phyloP scores from a whole-genome alignment of 176 grass and related monocot species.

The Oryza meridionalis region DNA sequence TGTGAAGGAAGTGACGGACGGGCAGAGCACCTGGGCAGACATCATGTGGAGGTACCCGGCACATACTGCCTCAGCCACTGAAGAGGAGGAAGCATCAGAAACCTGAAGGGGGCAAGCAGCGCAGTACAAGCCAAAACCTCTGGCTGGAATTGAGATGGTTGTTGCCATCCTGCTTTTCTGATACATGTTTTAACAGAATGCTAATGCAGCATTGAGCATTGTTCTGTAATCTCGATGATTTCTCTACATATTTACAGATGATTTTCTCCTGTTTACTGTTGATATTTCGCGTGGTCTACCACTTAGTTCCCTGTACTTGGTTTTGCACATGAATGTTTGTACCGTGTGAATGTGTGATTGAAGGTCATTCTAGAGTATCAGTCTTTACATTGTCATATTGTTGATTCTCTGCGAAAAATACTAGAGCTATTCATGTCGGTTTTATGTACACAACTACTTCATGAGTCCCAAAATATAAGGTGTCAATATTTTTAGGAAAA shows the following conservation, averaged over 20 bases:
- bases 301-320: not conserved
- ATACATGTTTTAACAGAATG: constrained; percentile 26
- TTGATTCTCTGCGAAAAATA: not conserved
- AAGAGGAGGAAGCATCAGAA: constrained; percentile 54
- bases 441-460: not conserved
- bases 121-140: not conserved
- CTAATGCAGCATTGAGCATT: not conserved
- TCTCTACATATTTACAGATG: not conserved
- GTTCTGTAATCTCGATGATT: not conserved
- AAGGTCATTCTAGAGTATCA: not conserved
- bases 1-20: constrained; percentile 72
- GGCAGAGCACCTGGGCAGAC: constrained; percentile 86
- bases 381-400: not conserved
- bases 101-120: constrained; percentile 18
- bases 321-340: not conserved
- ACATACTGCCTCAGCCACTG: constrained; percentile 33
- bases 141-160: not conserved
- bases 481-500: no score
- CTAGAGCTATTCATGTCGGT: not conserved
- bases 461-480: no score
- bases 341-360: not conserved
- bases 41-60: constrained; percentile 87
- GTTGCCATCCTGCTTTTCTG: not conserved
- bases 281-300: not conserved
- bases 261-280: constrained; percentile 12